Base-by-base conservation (phyloP, 805 yeast genomes). In the Kodamaea hsintzibuensis region DNA sequence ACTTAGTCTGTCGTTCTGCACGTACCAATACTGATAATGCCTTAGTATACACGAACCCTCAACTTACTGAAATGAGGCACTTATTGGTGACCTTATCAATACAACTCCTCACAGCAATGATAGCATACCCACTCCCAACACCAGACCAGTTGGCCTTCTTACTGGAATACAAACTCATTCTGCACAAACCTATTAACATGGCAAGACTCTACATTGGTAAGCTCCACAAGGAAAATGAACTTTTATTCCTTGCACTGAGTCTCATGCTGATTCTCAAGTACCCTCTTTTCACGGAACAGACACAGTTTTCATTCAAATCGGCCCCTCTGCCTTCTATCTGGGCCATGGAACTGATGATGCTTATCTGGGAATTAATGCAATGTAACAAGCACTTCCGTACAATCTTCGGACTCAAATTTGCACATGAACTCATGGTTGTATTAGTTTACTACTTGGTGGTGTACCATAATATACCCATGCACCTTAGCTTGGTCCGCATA, bases 301-400 rank as follows among this genome's bases (percentile, higher is more conserved):
- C 55, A 35, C 46, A 50, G 48, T 53, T 58, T 43, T 27, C 50
- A 14, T 22, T 53, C 13, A 46, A 46, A 22, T n/a, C 44, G 22
- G 22, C 54, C 61, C 49, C 46, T 57, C 53, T 58, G 56, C 65
- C 71, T 46, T 60, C 73, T 3, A 61, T 77, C 16, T 76, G 91
- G 86, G 66, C 83, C 1, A 70, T 77, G 2, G 92, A 87, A 62
- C 64, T 81, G n/a, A 68, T 83, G 5, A 77, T 87, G 64, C 64
- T 92, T 7, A 59, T 88, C 13, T 89, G 96, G 89, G 96, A 89
- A 61, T 70, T 91, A 43, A 70, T 82, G 35, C 93, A 89, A 63
- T 85, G 91, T 60, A 93, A 93, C 69, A 76, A 75, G 55, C 69
- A 68, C 48, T 85, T 87, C 61, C 77, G 78, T 54, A 68, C 78